Conservation (phyloP, 352 stramenopile species). For the Discostella stelligera region DNA sequence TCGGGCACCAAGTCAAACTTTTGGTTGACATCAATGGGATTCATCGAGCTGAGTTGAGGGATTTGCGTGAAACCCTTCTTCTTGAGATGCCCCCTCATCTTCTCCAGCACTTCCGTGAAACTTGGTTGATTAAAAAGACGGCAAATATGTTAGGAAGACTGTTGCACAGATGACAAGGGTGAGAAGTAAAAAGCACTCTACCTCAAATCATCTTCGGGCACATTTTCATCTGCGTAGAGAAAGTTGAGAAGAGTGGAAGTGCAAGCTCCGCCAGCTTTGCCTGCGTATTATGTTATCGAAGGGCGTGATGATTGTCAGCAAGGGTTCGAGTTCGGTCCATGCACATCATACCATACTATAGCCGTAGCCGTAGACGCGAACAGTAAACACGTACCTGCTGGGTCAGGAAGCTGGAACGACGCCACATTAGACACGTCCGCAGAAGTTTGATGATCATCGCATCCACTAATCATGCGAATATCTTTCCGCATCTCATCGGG, state of each 20-base stretch:
- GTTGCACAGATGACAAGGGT: neutral
- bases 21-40: constrained; percentile 53
- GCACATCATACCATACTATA: neutral
- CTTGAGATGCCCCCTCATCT: constrained; percentile 52
- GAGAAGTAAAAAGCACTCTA: neutral
- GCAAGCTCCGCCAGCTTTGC: constrained; percentile 56
- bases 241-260: constrained; percentile 62
- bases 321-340: neutral
- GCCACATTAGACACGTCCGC: constrained; percentile 69
- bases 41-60: constrained; percentile 61
- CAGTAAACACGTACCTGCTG: neutral
- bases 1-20: constrained; percentile 63
- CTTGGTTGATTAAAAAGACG: constrained; percentile 7
- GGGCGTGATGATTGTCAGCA: neutral
- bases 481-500: constrained; percentile 38
- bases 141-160: neutral
- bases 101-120: constrained; percentile 50
- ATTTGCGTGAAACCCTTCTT: constrained; percentile 52
- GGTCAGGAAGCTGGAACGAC: constrained; percentile 61
- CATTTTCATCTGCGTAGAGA: constrained; percentile 52
- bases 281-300: constrained; percentile 14
- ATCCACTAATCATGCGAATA: constrained; percentile 63
- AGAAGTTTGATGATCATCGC: constrained; percentile 64
- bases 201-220: constrained; percentile 47
- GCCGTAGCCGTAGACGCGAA: neutral